A percentile compares a stretch with the other conserved stretches of the same genome.
Evolutionary conservation across 495 filamentous ascomycete species (phyloP).

Genomic region (Aspergillus steynii): DNA sequence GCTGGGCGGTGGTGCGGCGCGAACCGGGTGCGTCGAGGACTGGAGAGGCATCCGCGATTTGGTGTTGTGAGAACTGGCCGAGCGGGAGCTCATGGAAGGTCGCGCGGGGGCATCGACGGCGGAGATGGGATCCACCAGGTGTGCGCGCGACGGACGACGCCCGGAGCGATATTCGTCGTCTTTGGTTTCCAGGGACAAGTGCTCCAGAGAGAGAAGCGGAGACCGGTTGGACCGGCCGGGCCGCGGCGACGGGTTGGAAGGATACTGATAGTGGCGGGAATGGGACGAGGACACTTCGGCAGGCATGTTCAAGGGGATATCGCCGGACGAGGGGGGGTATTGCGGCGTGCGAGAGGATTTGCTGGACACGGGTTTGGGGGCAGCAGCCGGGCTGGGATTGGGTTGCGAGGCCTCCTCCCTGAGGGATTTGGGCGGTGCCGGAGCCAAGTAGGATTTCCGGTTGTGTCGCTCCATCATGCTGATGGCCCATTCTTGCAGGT

Average conservation of each 20-base stretch:
- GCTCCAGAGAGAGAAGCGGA: constrained; percentile 40
- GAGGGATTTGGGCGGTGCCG: constrained; percentile 53
- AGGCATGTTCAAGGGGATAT: constrained; percentile 63
- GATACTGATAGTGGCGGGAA: constrained; percentile 27
- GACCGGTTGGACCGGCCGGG: constrained; percentile 31
- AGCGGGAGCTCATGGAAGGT: constrained; percentile 38
- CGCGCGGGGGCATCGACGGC: constrained; percentile 36
- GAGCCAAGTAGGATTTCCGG: constrained; percentile 84
- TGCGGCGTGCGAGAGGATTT: constrained; percentile 53
- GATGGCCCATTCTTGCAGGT: constrained; percentile 86
- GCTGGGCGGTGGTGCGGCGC: constrained; percentile 42
- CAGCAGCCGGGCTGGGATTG: constrained; percentile 12
- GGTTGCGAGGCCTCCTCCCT: constrained; percentile 28
- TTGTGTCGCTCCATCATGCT: constrained; percentile 88
- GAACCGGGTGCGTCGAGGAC: constrained; percentile 43
- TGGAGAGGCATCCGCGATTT: constrained; percentile 39
- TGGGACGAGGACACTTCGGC: constrained; percentile 36
- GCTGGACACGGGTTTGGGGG: constrained; percentile 27
- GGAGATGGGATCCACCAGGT: constrained; percentile 40
- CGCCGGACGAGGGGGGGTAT: constrained; percentile 62
- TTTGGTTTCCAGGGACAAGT: constrained; percentile 40
- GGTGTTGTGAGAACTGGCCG: constrained; percentile 40
- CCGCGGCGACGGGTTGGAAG: constrained; percentile 32
- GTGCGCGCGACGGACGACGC: constrained; percentile 39
- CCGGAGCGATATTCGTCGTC: constrained; percentile 37